Evolutionary conservation across 805 yeast genomes (phyloP).

Genomic region (Starmera caribaea): DNA sequence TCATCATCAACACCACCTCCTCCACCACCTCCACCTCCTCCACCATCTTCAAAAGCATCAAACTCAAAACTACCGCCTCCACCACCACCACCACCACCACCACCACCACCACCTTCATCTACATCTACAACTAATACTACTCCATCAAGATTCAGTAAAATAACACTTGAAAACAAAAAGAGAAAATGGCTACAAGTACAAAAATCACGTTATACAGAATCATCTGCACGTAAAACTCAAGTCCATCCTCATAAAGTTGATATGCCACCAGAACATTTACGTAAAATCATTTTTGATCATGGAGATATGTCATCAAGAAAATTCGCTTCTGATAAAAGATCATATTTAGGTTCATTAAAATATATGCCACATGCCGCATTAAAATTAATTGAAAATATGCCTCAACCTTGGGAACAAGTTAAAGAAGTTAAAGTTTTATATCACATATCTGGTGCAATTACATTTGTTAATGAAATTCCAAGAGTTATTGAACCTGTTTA

Average conservation of each 20-base stretch:
- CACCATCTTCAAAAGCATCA: conserved; percentile 9
- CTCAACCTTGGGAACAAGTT: conserved; percentile 93
- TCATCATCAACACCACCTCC: conserved; percentile 10
- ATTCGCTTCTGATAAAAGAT: conserved; percentile 74
- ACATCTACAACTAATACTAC: conserved; percentile 10
- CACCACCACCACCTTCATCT: conserved; percentile 27
- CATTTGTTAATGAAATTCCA: conserved; percentile 89
- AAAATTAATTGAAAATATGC: conserved; percentile 90
- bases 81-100: conserved; percentile 19
- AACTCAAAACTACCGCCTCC: conserved; percentile 17
- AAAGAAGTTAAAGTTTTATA: conserved; percentile 84
- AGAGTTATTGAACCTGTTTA: conserved; percentile 88
- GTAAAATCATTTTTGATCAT: conserved; percentile 76
- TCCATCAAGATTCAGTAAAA: conserved; percentile 9
- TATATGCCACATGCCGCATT: conserved; percentile 93
- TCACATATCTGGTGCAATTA: conserved; percentile 88
- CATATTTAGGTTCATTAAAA: conserved; percentile 84
- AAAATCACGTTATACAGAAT: conserved; percentile 40
- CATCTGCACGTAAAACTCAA: conserved; percentile 17
- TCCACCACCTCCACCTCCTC: conserved; percentile 18
- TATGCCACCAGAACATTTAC: conserved; percentile 89
- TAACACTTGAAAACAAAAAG: conserved; percentile 33
- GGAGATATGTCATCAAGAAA: conserved; percentile 76
- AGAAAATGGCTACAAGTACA: conserved; percentile 57
- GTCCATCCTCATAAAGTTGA: conserved; percentile 59